These are phyloP conservation scores for Microsporum canis DNA, from an alignment of 2,329 filamentous ascomycete genomes.

Conservation along the genomic window DNA sequence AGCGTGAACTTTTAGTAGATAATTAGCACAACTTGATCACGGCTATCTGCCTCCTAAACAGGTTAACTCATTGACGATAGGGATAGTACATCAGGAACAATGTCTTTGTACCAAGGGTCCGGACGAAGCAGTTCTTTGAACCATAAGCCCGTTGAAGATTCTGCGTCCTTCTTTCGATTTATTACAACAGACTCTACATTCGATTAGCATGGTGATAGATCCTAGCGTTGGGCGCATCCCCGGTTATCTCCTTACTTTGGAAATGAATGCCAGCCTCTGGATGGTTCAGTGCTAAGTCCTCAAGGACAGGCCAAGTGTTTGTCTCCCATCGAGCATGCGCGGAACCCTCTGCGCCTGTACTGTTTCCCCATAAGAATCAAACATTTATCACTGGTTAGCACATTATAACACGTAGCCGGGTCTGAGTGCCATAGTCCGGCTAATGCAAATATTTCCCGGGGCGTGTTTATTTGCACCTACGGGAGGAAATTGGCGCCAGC, in stretches of 20 bases:
- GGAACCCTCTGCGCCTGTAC: conserved; percentile 31
- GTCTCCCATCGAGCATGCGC: conserved; percentile 45
- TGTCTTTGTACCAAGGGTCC: conserved; percentile 61
- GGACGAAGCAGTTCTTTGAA: conserved; percentile 56
- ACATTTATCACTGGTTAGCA: background rate
- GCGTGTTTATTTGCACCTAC: conserved; percentile 36
- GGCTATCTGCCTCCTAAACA: background rate
- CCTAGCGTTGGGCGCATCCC: background rate
- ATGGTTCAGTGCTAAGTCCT: conserved; percentile 49
- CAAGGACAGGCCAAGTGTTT: conserved; percentile 53
- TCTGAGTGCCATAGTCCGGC: background rate
- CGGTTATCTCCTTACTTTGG: conserved; percentile 42
- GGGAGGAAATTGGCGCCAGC: conserved; percentile 72
- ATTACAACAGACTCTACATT: conserved; percentile 41
- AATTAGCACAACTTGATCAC: background rate
- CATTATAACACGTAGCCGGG: background rate
- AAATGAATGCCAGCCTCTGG: conserved; percentile 74
- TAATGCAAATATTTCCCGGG: background rate
- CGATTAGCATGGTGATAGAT: background rate
- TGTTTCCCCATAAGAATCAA: conserved; percentile 13
- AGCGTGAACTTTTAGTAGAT: conserved; percentile 44
- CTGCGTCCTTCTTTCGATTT: conserved; percentile 53
- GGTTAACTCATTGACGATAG: too few relatives aligned
- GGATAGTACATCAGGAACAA: conserved; percentile 52
- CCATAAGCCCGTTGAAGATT: conserved; percentile 43